These are phyloP conservation scores for Phyllosticta capitalensis DNA, from an alignment of 2,329 filamentous ascomycete species.

Conservation along the genomic window DNA sequence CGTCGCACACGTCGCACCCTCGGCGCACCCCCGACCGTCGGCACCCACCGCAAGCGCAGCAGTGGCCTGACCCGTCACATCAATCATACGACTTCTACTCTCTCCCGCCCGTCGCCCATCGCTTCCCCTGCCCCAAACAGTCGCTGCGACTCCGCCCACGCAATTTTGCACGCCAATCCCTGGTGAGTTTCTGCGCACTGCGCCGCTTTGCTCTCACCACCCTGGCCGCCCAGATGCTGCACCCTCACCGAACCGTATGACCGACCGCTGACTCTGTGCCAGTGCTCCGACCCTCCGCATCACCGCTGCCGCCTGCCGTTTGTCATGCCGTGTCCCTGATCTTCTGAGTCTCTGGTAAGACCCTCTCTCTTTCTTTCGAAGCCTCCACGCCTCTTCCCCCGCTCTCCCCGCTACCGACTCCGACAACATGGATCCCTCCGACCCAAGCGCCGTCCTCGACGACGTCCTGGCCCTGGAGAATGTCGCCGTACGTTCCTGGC, in stretches of 20 bases:
- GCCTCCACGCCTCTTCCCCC: conserved; percentile 5
- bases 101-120: background rate
- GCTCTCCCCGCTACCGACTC: background rate
- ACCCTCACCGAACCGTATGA: background rate
- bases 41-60: background rate
- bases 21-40: background rate
- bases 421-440: conserved; percentile 16
- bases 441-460: conserved; percentile 22
- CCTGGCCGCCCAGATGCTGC: background rate
- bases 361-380: conserved; percentile 8
- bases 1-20: background rate
- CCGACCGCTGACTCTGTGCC: conserved; percentile 9
- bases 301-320: conserved; percentile 8
- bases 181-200: background rate
- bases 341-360: conserved; percentile 16
- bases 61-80: background rate
- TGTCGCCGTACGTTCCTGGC: conserved; percentile 27
- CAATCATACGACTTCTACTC: conserved; percentile 2
- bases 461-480: conserved; percentile 28
- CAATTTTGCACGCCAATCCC: background rate
- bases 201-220: background rate
- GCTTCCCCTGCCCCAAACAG: background rate
- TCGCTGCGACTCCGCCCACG: background rate
- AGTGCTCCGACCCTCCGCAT: conserved; percentile 7
- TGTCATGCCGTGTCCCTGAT: conserved; percentile 13